Conservation (phyloP, 306 rosid genomes). For the Vigna nakashimae region DNA sequence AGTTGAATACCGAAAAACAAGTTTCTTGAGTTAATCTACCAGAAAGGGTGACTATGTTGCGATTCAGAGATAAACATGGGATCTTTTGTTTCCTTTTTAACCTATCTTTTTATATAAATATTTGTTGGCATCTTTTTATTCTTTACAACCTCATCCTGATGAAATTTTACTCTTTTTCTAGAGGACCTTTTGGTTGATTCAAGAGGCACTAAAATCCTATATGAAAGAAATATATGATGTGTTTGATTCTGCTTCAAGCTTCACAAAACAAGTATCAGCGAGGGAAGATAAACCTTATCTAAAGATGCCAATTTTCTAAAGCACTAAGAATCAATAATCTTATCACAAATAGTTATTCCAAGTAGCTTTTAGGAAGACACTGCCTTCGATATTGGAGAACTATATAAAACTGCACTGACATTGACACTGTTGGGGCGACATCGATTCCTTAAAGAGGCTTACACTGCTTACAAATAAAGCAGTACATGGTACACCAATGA, state of each 20-base stretch:
- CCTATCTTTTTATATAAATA: background rate
- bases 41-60: background rate
- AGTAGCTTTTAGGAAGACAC: background rate
- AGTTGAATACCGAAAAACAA: background rate
- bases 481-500: constrained; percentile 42
- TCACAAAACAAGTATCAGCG: constrained; percentile 13
- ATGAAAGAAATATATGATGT: constrained; percentile 30
- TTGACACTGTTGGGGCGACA: background rate
- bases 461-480: background rate
- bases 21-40: background rate
- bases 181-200: constrained; percentile 46
- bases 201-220: constrained; percentile 9
- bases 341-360: constrained; percentile 47
- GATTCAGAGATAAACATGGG: background rate
- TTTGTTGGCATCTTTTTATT: background rate
- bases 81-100: background rate
- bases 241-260: constrained; percentile 15
- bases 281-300: constrained; percentile 42
- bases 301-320: constrained; percentile 42
- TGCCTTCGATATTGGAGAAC: background rate
- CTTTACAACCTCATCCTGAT: background rate
- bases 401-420: background rate
- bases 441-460: background rate
- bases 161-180: no score
- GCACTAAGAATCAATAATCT: constrained; percentile 48